phyloP scores from a whole-genome alignment of 2,329 filamentous ascomycete species.

The Calycina herbarum region DNA sequence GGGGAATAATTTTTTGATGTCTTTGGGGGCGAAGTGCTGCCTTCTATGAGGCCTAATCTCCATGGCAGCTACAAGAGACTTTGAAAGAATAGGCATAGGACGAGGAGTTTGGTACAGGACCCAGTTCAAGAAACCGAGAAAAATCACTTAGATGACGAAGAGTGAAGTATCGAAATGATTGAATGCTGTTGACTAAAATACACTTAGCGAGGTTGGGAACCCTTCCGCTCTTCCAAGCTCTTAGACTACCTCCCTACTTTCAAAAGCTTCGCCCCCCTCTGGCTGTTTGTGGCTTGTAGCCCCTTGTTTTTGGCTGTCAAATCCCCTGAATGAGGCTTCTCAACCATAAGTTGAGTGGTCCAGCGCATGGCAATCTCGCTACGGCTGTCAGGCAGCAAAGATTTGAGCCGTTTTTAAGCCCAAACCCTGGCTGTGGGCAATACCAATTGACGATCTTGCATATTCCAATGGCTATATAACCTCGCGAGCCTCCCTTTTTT shows the following conservation, averaged over 20 bases:
- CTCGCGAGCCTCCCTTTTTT: background rate
- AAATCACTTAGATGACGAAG: too few relatives aligned
- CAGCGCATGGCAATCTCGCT: background rate
- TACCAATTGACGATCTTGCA: background rate
- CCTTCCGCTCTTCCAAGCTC: background rate
- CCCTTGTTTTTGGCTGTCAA: slow-evolving; percentile 1
- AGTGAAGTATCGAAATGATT: background rate
- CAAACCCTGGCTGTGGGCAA: background rate
- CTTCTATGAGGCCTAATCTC: too few relatives aligned
- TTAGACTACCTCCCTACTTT: background rate
- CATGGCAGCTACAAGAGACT: too few relatives aligned
- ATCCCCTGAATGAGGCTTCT: background rate
- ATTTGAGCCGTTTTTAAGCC: background rate
- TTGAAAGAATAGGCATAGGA: too few relatives aligned
- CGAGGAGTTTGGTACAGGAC: too few relatives aligned
- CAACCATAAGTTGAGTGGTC: background rate
- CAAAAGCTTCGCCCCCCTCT: background rate
- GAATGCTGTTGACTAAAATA: background rate
- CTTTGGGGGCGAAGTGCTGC: too few relatives aligned
- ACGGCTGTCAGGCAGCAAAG: background rate
- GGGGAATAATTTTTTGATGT: background rate
- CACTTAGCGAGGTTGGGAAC: background rate
- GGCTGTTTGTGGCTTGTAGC: background rate
- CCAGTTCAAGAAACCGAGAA: too few relatives aligned
- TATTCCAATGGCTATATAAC: background rate